Evolutionary conservation across 2,329 filamentous ascomycete species (phyloP), one percentile per base, ranked within the genome.

Genomic region (Shiraia bambusicola): DNA sequence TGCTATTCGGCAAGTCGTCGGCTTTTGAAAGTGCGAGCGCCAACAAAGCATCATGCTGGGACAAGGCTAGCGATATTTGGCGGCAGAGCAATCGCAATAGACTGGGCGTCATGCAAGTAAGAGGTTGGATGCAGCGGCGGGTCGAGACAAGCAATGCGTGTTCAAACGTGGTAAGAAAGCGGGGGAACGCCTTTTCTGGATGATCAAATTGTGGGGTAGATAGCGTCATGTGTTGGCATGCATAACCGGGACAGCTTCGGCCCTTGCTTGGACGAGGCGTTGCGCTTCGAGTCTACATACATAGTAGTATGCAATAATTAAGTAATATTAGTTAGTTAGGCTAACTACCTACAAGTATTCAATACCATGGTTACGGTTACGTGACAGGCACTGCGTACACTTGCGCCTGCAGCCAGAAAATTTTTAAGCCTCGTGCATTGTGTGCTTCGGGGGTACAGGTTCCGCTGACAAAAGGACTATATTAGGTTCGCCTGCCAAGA

Each of bases 161-260:
- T 40, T 47, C 56, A 40, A 63, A 60, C 51, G 52, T 58, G 58
- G 61, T 60, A 52, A 57, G 51, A 66, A 63, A 59, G 64, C 63
- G 64, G 65, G 59, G 64, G 54, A 60, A 45, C 47, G 47, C 47
- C 52, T 45, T 49, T 41, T 47, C 50, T 33, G 52, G 54, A 61
- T 61, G 58, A 59, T 52, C 62, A 64, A 58, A 47, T 58, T 68
- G 65, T 67, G 64, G 65, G 64, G 64, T 67, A 68, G n/a, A 66
- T 62, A 57, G 52, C 50, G 45, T 50, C 52, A 37, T 45, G 43
- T 50, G 47, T 34, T 52, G 51, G 42, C 50, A 46, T 55, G 48
- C 58, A 50, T 50, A 36, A 34, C 53, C 54, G 50, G 50, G 40
- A 44, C 46, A 50, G 42, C 41, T 45, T 60, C 51, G 55, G 58